Evolutionary conservation across 192 early-diverging fungal genomes (phyloP).

Genomic region (Umbelopsis isabellina): DNA sequence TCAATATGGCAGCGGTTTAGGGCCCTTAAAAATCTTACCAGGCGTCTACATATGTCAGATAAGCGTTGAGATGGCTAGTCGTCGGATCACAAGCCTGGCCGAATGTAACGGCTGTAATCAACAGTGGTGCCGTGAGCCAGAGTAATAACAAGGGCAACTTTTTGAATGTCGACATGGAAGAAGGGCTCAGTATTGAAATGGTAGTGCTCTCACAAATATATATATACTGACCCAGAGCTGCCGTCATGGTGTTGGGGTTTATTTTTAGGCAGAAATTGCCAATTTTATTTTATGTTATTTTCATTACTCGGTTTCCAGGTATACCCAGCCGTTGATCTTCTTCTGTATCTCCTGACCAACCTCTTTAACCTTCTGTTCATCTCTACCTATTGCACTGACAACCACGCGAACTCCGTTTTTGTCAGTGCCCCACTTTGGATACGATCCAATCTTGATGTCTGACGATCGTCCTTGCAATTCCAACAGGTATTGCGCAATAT

Average conservation of each 20-base stretch:
- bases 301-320: neutral
- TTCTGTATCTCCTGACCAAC: constrained; percentile 29
- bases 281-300: neutral
- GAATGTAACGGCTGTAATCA: neutral
- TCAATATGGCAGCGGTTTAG: neutral
- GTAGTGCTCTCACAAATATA: neutral
- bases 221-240: neutral
- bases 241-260: neutral
- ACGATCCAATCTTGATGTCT: constrained; percentile 55
- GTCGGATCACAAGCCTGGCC: neutral
- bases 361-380: constrained; percentile 38
- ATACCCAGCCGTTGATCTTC: constrained; percentile 6
- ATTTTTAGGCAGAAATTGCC: constrained; percentile 12
- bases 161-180: neutral
- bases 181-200: neutral
- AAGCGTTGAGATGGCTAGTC: constrained; percentile 4
- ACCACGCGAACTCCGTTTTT: constrained; percentile 43
- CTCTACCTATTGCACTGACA: constrained; percentile 55
- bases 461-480: constrained; percentile 36
- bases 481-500: constrained; percentile 49
- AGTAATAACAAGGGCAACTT: neutral
- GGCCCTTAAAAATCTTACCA: neutral
- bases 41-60: constrained; percentile 9
- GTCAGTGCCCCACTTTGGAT: constrained; percentile 53
- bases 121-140: neutral